Base-by-base conservation (phyloP, 192 early-diverging fungal species). In the Coemansia sp. region DNA sequence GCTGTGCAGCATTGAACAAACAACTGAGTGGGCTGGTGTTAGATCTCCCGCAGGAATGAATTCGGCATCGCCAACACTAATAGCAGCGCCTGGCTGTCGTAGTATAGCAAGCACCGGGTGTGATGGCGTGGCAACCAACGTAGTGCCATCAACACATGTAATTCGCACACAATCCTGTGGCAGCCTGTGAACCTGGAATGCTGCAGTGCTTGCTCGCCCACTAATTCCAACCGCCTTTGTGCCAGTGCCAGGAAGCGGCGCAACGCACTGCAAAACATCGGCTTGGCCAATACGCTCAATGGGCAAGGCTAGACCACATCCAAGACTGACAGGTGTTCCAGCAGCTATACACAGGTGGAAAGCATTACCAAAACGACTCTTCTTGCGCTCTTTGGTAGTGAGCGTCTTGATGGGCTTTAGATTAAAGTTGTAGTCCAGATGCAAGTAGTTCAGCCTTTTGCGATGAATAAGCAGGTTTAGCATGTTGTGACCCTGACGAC, bases 401-500 rank as follows among this genome's bases (percentile, higher is more conserved):
- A 99, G 87, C 39, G 98, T 99, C 84, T 97, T 97, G 71, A 98
- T 92, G 6, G 98, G 98, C 76, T 99, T 99, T 48, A 99, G 87
- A 77, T 97, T 98, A 75, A 99, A 99, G 87, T 99, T 99, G 84
- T 96, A 98, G 85, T 99, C 98, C 69, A 99, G 84, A 69, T 99
- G 98, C 65, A 99, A 85, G 74, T 98, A 99, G 84, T 97, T 97
- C 59, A 99, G 83, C 71, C 97, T 95, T 84, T 98, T 98, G 56
- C 98, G 91, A 84, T 99, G 95, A 71, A 99, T 99, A 61, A 99
- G 85, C 19, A 99, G 86, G 71, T 98, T 99, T 19, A 99, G 87
- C 98, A 99, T 99, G 74, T 97, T 99, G 85, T 97, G 96, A 61
- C 98, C 98, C 85, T 99, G 98, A 19, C 96, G 88, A 74, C 93